Evolutionary conservation across 1,139 yeast species (phyloP), one percentile per base, ranked within the genome.

Genomic region (Eremothecium gossypii): DNA sequence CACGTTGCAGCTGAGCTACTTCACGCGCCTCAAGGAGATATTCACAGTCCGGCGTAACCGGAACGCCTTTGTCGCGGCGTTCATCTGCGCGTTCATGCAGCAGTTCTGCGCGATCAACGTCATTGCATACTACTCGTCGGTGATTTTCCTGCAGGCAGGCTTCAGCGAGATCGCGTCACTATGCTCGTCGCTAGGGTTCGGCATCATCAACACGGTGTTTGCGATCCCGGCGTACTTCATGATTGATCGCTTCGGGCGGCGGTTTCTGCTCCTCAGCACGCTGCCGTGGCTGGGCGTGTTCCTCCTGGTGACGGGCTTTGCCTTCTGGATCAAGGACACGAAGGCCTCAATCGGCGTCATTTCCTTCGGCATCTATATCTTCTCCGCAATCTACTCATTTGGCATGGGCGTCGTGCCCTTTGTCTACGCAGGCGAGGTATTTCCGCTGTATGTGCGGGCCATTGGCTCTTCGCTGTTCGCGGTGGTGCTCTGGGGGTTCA

Each of bases 351-450:
- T 80, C 48, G 93, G 78, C 4, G 71, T 79, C 47, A 76, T 83
- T 43, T 68, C 81, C 8, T 64, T 77, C 42, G 94, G 94, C 53
- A 79, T 85, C 46, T 85, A 84, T 59, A 60, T 85, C 34, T 85
- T 76, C 64, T 68, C 86, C 0, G 73, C 77, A 36, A 81, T 83
- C 49, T 85, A 85, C 64, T 83, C 93, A 0, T 79, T 84, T 2
- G 91, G 94, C 47, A 86, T 83, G 66, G 95, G 95, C 37, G 95
- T 94, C 10, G 94, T 85, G 40, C 94, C 95, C 7, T 85, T 85
- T 68, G 83, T 93, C 1, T 83, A 84, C 59, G 80, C 93, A 28
- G 94, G 95, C 12, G 94, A 85, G 63, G 84, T 83, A 49, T 85
- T 84, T 70, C 89, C 93, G 43, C 70, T 85, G 51, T 83, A 83